A percentile compares a stretch with the other conserved stretches of the same genome.
These are phyloP conservation scores for Mimosa pudica DNA, from an alignment of 306 rosid species.

Conservation along the genomic window DNA sequence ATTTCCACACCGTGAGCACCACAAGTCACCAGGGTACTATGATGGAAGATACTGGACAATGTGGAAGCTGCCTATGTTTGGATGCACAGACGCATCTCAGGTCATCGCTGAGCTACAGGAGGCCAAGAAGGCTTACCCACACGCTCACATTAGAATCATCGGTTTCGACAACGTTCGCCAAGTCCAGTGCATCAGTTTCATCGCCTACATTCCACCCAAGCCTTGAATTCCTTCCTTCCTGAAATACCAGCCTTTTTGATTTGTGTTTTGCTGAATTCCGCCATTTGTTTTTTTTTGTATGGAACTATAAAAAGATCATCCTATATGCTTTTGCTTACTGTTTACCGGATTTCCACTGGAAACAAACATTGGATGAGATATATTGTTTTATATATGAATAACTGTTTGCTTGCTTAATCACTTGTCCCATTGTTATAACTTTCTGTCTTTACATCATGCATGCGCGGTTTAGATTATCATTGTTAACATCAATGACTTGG, in stretches of 20 bases:
- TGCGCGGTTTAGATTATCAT: not conserved
- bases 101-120: conserved; percentile 31
- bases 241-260: not conserved
- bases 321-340: not conserved
- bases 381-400: not conserved
- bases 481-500: not conserved
- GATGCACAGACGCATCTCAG: conserved; percentile 48
- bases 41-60: conserved; percentile 92
- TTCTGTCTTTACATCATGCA: not conserved
- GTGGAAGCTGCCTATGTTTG: conserved; percentile 96
- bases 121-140: not conserved
- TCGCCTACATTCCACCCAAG: conserved; percentile 60
- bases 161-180: conserved; percentile 90
- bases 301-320: not conserved
- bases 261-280: not conserved
- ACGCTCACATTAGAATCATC: conserved; percentile 61
- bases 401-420: not conserved
- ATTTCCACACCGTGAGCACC: conserved; percentile 59
- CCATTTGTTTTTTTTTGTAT: not conserved
- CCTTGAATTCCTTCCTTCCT: not conserved
- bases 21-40: conserved; percentile 76
- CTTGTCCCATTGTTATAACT: not conserved
- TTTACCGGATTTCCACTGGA: conserved; percentile 1
- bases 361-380: not conserved
- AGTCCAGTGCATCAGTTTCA: conserved; percentile 85